Evolutionary conservation across 495 filamentous ascomycete species (phyloP), one percentile per base, ranked within the genome.

Genomic region (Stereocaulon alpinum): DNA sequence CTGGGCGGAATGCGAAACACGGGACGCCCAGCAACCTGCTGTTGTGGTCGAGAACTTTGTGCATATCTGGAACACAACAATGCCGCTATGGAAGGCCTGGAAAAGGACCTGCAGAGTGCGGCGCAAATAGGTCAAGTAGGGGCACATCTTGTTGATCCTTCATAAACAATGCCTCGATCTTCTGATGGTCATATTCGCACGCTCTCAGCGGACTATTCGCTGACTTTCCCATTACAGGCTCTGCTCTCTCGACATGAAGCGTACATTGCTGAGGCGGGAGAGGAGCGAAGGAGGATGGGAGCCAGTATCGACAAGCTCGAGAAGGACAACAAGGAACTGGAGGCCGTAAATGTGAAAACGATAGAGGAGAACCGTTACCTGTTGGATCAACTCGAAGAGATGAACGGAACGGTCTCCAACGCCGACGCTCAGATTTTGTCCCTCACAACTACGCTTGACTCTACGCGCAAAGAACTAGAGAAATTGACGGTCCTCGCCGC

Each of bases 161-260:
- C 30, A n/a, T 20, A 17, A 10, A 52, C 30, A 11, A 52, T 52
- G 49, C 29, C 49, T 34, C 49, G 30, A 34, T 32, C 15, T 52
- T 29, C 29, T 20, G 49, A 18, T 15, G 49, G 7, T 9, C 30
- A 20, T 29, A 22, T 14, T 37, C n/a, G 30, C 49, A 34, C 30
- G 29, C 9, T 52, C 24, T 40, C 6, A 24, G 30, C 17, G 6
- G 37, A 40, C 14, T 61, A 61, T 49, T 80, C 79, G 73, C 84
- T 89, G 72, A 89, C 82, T 18, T 88, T 87, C 73, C 71, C 83
- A 43, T 72, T 89, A 55, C 85, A 96, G 92, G 88, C 91, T 40
- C 76, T 98, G 41, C 82, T 98, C 18, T 82, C 86, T 53, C 87
- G 91, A 58, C 91, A 97, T 80, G 92, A 96, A 73, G 82, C 84